phyloP scores from a whole-genome alignment of 768 basidiomycete genomes.

The Russula sp. region DNA sequence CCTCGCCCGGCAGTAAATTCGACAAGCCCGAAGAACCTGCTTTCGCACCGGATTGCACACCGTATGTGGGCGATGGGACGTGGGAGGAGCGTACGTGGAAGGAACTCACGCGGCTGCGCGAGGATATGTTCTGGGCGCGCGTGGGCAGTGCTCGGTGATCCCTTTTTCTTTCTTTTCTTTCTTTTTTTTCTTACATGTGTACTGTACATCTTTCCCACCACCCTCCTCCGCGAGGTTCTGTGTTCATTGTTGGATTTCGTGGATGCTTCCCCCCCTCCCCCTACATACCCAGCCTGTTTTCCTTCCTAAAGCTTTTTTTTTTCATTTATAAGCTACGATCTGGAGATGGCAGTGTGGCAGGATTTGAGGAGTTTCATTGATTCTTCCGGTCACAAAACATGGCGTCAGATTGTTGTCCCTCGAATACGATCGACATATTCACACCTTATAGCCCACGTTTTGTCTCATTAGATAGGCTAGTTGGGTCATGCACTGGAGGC shows the following conservation, averaged over 20 bases:
- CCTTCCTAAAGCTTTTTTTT: neutral
- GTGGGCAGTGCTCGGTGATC: slow-evolving; percentile 45
- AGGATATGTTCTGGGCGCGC: slow-evolving; percentile 85
- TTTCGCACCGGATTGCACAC: slow-evolving; percentile 30
- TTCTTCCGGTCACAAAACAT: neutral
- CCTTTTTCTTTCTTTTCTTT: too few species aligned
- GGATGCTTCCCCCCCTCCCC: too few species aligned
- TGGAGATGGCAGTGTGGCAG: neutral
- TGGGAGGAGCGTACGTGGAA: slow-evolving; percentile 89
- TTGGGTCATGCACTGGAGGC: neutral
- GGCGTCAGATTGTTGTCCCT: neutral
- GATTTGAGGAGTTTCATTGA: neutral
- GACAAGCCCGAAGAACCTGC: slow-evolving; percentile 4
- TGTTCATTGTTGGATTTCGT: neutral
- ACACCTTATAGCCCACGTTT: neutral
- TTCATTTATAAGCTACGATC: slow-evolving; percentile 12
- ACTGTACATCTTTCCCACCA: neutral
- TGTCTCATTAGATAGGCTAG: neutral
- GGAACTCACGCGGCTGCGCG: slow-evolving; percentile 61
- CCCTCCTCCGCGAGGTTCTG: neutral
- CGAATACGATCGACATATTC: neutral
- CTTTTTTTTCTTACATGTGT: neutral
- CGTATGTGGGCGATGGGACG: slow-evolving; percentile 56
- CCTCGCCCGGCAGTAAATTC: neutral
- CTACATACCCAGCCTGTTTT: neutral